Evolutionary conservation across 73 alveolate species (phyloP).

Genomic region (Paramecium primaurelia): DNA sequence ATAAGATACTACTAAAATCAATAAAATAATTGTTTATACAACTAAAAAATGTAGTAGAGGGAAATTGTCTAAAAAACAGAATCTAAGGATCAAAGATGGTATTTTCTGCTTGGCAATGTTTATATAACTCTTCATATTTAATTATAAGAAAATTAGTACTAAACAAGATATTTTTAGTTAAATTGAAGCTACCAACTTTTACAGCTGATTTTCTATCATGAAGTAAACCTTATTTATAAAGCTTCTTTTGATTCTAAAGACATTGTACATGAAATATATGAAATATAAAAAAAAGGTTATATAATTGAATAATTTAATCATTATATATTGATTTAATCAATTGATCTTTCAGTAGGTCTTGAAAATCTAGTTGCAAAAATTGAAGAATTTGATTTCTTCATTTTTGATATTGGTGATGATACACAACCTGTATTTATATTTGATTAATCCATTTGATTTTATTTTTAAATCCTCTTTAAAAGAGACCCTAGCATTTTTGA

Average conservation of each 20-base stretch:
- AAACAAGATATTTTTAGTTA: no score
- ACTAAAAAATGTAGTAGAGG: no score
- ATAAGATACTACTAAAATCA: no score
- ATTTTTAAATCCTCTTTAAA: neutral
- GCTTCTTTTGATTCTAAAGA: neutral
- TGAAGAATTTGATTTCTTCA: neutral
- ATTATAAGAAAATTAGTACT: no score
- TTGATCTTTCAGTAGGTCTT: neutral
- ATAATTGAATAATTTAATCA: neutral
- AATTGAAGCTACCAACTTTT: no score
- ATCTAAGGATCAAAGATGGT: no score
- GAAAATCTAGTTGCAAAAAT: neutral
- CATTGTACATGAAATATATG: neutral
- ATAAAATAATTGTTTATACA: no score
- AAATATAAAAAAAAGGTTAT: neutral
- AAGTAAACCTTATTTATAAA: neutral
- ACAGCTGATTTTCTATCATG: neutral
- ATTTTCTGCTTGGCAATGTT: no score
- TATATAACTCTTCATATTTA: no score
- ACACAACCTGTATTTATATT: neutral
- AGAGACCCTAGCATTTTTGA: neutral
- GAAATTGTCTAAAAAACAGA: no score
- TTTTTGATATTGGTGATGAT: neutral
- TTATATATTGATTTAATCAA: neutral
- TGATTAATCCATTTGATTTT: neutral